Evolutionary conservation across 106 monocot genomes (phyloP), one percentile per base, ranked within the genome.

Genomic region (Platanthera zijinensis): DNA sequence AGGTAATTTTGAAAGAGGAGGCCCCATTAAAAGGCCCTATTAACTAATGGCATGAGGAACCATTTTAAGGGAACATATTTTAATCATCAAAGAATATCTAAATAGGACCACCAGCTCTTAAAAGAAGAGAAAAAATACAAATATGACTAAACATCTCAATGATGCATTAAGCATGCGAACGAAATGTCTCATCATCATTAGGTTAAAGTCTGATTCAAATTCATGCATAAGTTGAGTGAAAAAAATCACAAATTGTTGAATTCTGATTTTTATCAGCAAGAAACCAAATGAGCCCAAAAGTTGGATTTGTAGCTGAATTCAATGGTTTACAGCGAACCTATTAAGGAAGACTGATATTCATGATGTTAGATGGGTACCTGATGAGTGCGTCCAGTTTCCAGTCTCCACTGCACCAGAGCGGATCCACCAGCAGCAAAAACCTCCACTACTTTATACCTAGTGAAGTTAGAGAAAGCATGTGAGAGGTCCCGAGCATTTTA

Each of bases 341-440:
- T 21, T 64, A 28, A 64, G n/a, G 56, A 9, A 64, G 32, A 12
- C 32, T 66, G 4, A 32, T 32, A 8, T 7, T 30, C 12, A 66
- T 47, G 70, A 48, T 47, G 70, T 48, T 48, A 70, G 5, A 75
- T 56, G 19, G 17, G n/a, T 83, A 92, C 95, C 91, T 97, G 97
- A 78, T 97, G 97, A 75, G 97, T 97, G 50, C 91, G 89, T 1
- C 97, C 97, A 30, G 97, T 97, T 81, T 94, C 97, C 78, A 97
- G 81, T 76, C 80, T 94, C 97, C 97, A 97, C 57, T 88, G 79
- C 61, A 94, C 91, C 51, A 97, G 71, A 61, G 93, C 94, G 19
- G 81, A 83, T 63, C 87, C 90, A 68, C 91, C 97, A 51, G 79
- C 84, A 39, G 83, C 81, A 70, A 97, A 79, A 73, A 86, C 69